Percentiles rank a stretch among this genome's conserved stretches.
Evolutionary conservation across 2,329 filamentous ascomycete genomes (phyloP).

Genomic region (Diatrype stigma): DNA sequence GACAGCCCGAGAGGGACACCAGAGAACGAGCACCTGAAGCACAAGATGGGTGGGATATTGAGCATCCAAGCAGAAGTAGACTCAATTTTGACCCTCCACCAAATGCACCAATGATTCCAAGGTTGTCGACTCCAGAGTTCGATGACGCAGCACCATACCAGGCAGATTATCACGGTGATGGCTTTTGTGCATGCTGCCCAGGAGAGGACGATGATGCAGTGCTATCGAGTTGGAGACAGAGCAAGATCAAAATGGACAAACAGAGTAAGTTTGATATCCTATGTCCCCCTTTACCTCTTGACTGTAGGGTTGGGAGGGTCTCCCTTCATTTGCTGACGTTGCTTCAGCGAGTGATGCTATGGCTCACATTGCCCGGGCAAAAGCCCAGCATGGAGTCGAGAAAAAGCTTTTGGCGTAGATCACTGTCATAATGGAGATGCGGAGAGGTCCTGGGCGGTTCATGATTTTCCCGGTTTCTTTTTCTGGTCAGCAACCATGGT

Average conservation of each 20-base stretch:
- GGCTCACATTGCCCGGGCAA: constrained; percentile 17
- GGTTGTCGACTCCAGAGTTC: constrained; percentile 25
- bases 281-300: background rate
- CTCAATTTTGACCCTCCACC: constrained; percentile 9
- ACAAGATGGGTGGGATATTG: background rate
- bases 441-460: background rate
- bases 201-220: constrained; percentile 1
- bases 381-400: constrained; percentile 10
- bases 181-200: constrained; percentile 22
- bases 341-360: constrained; percentile 17
- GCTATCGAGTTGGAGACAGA: constrained; percentile 3
- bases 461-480: background rate
- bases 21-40: background rate
- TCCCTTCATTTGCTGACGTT: constrained; percentile 6
- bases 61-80: constrained; percentile 4
- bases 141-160: constrained; percentile 11
- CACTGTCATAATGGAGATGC: background rate
- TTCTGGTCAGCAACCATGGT: background rate
- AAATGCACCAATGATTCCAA: constrained; percentile 18
- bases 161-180: constrained; percentile 3
- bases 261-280: constrained; percentile 13
- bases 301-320: background rate
- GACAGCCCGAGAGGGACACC: background rate
- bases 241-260: constrained; percentile 21
- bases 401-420: background rate